A percentile compares a stretch with the other conserved stretches of the same genome.
These are phyloP conservation scores for Bipolaris bicolor DNA, from an alignment of 2,329 filamentous ascomycete genomes.

Conservation along the genomic window DNA sequence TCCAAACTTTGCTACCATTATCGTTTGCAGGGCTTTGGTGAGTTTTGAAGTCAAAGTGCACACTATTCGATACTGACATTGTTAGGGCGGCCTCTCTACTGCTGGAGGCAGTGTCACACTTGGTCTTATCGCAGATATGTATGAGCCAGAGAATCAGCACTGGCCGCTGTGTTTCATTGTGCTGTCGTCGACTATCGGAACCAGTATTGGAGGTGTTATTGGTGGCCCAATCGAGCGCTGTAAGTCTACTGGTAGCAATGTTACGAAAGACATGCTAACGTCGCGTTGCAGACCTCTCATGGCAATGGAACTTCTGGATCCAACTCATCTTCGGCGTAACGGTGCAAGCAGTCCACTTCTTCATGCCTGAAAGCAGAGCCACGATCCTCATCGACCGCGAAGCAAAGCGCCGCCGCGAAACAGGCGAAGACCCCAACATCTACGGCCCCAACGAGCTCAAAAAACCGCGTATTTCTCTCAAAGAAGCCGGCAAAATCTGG, in stretches of 20 bases:
- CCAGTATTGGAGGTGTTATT: conserved; percentile 75
- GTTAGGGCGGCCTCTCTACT: conserved; percentile 51
- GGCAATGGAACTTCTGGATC: conserved; percentile 82
- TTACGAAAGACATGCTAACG: conserved; percentile 60
- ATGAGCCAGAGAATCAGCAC: conserved; percentile 64
- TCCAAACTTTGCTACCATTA: conserved; percentile 68
- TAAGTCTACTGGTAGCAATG: conserved; percentile 5
- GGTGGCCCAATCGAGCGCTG: conserved; percentile 59
- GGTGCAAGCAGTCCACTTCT: conserved; percentile 69
- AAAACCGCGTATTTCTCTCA: conserved; percentile 34
- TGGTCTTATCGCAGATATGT: conserved; percentile 68
- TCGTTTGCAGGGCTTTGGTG: conserved; percentile 65
- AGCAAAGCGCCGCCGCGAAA: conserved; percentile 73
- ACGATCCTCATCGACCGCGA: conserved; percentile 77
- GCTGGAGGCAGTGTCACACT: conserved; percentile 69
- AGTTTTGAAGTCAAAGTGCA: conserved; percentile 56
- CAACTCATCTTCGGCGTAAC: conserved; percentile 77
- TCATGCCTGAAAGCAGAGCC: conserved; percentile 75
- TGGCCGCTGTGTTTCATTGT: conserved; percentile 62
- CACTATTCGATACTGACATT: conserved; percentile 60
- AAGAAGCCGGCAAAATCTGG: conserved; percentile 57
- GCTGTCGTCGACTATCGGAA: conserved; percentile 64
- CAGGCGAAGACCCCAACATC: conserved; percentile 62
- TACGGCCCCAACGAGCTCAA: conserved; percentile 75
- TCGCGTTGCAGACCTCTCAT: conserved; percentile 53